A percentile compares a stretch with the other conserved stretches of the same genome.
phyloP scores from a whole-genome alignment of 2,329 filamentous ascomycete species.

The Fusarium chuoi region DNA sequence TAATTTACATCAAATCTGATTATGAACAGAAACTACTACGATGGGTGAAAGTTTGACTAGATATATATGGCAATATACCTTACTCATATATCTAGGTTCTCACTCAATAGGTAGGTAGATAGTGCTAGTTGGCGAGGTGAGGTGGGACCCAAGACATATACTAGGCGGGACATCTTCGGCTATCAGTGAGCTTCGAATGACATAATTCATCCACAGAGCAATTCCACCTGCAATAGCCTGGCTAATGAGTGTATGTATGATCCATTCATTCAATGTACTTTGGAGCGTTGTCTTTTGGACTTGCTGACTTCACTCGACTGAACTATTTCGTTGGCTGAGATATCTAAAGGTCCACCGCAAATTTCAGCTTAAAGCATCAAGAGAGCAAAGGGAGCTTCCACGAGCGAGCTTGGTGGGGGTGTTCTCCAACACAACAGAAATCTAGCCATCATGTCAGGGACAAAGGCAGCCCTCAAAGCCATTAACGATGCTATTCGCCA shows the following conservation, averaged over 20 bases:
- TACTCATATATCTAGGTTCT: not conserved
- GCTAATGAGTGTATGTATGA: slow-evolving; percentile 7
- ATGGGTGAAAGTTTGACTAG: not conserved
- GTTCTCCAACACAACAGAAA: slow-evolving; percentile 18
- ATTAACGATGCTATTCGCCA: slow-evolving; percentile 82
- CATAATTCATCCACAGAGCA: slow-evolving; percentile 26
- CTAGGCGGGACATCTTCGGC: slow-evolving; percentile 22
- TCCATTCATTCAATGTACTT: slow-evolving; percentile 5
- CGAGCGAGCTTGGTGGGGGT: slow-evolving; percentile 32
- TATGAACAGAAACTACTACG: too few relatives aligned
- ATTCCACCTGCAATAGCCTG: slow-evolving; percentile 10
- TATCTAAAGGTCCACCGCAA: not conserved
- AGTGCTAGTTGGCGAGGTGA: not conserved
- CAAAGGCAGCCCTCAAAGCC: slow-evolving; percentile 82
- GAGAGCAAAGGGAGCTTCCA: not conserved
- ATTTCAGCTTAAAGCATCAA: not conserved
- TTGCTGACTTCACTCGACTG: not conserved
- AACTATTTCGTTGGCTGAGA: not conserved
- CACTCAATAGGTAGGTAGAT: not conserved
- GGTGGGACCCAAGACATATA: not conserved
- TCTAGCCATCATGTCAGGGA: slow-evolving; percentile 57
- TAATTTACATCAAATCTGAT: not conserved
- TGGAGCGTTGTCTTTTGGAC: not conserved
- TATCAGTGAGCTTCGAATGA: slow-evolving; percentile 15
- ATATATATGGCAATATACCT: not conserved